These are phyloP conservation scores for Clarireedia monteithiana DNA, from an alignment of 2,329 filamentous ascomycete genomes.

Conservation along the genomic window DNA sequence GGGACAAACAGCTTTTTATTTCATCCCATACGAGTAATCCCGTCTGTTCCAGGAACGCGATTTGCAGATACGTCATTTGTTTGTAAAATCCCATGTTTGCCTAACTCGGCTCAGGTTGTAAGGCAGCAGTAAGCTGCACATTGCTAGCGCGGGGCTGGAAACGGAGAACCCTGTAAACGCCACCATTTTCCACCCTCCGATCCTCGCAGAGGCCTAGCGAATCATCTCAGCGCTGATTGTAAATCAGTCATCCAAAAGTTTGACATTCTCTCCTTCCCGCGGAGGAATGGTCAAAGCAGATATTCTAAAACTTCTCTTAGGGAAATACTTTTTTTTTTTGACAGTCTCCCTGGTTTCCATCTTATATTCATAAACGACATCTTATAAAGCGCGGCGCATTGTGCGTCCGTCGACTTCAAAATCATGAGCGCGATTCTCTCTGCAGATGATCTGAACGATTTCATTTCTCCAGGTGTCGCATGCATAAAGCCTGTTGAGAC, in stretches of 20 bases:
- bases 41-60: too few species aligned
- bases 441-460: slow-evolving; percentile 95
- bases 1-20: too few species aligned
- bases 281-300: too few species aligned
- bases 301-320: background rate
- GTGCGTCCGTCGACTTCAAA: slow-evolving; percentile 12
- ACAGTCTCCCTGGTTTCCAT: background rate
- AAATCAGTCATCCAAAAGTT: background rate
- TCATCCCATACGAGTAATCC: too few species aligned
- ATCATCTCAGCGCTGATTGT: slow-evolving; percentile 8
- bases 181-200: slow-evolving; percentile 4
- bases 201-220: slow-evolving; percentile 4
- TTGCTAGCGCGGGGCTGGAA: background rate
- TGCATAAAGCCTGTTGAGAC: slow-evolving; percentile 98
- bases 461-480: slow-evolving; percentile 93
- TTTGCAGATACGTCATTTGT: background rate
- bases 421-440: slow-evolving; percentile 96
- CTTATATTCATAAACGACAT: background rate
- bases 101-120: too few species aligned
- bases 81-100: too few species aligned
- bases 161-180: background rate
- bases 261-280: background rate
- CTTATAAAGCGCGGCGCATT: slow-evolving; percentile 13
- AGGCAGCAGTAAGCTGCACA: background rate
- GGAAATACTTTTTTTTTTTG: background rate